Conservation (phyloP, 495 filamentous ascomycete genomes). For the Talaromyces liani region DNA sequence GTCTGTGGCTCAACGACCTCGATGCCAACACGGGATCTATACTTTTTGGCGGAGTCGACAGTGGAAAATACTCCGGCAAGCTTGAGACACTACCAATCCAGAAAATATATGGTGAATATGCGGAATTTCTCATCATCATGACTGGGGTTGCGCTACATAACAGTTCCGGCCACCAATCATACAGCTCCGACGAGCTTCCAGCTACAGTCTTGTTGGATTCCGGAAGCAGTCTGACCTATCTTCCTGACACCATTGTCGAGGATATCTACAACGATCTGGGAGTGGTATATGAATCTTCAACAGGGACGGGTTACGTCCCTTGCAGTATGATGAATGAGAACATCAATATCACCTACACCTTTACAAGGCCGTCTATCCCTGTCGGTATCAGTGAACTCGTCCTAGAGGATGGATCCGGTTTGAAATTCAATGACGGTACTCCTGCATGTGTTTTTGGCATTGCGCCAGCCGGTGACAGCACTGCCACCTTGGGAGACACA, state of each 20-base stretch:
- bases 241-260: slow-evolving; percentile 61
- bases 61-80: slow-evolving; percentile 62
- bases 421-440: slow-evolving; percentile 54
- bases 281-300: slow-evolving; percentile 51
- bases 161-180: slow-evolving; percentile 31
- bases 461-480: slow-evolving; percentile 57
- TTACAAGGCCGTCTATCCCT: slow-evolving; percentile 57
- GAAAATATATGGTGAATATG: slow-evolving; percentile 45
- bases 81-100: slow-evolving; percentile 75
- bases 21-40: slow-evolving; percentile 70
- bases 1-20: slow-evolving; percentile 47
- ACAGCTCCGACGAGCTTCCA: slow-evolving; percentile 46
- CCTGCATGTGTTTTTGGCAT: slow-evolving; percentile 70
- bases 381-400: slow-evolving; percentile 74
- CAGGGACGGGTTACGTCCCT: slow-evolving; percentile 55
- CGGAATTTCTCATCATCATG: slow-evolving; percentile 78
- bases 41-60: slow-evolving; percentile 88
- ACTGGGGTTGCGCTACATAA: slow-evolving; percentile 52
- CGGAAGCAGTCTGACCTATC: slow-evolving; percentile 83
- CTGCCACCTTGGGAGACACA: slow-evolving; percentile 78
- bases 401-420: slow-evolving; percentile 48
- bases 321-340: slow-evolving; percentile 58
- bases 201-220: slow-evolving; percentile 76
- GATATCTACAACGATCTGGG: slow-evolving; percentile 56
- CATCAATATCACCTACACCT: slow-evolving; percentile 60